phyloP scores from a whole-genome alignment of 106 monocot species.

The Apostasia ramifera region DNA sequence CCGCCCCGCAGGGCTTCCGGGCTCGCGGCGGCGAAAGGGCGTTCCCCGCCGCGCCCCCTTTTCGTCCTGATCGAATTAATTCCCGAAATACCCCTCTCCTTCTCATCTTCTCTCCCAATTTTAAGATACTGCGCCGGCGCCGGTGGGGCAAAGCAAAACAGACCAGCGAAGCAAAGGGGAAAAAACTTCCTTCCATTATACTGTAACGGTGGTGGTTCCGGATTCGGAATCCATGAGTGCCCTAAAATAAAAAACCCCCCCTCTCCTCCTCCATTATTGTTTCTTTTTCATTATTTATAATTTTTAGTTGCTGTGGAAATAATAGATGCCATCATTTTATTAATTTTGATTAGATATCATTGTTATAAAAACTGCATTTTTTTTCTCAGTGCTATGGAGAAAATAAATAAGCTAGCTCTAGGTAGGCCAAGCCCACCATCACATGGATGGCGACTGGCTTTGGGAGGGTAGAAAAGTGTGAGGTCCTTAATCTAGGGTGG shows the following conservation, averaged over 20 bases:
- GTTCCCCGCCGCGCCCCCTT: conserved; percentile 62
- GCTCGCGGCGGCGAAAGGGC: conserved; percentile 55
- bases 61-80: conserved; percentile 19
- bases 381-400: not conserved
- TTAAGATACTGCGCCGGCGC: not conserved
- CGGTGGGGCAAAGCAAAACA: conserved; percentile 6
- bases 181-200: conserved; percentile 5
- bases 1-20: conserved; percentile 2
- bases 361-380: not conserved
- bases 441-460: not conserved
- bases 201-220: conserved; percentile 9
- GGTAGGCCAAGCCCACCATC: conserved; percentile 10
- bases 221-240: conserved; percentile 8
- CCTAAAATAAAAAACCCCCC: conserved; percentile 2
- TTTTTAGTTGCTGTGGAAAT: conserved; percentile 3
- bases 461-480: conserved; percentile 3
- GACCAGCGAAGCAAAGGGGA: not conserved
- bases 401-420: conserved; percentile 9
- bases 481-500: conserved; percentile 5
- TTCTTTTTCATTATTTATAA: not conserved
- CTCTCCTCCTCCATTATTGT: not conserved
- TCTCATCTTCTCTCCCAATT: not conserved
- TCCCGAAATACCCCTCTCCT: not conserved
- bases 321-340: conserved; percentile 5
- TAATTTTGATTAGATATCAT: conserved; percentile 1